Evolutionary conservation across 495 filamentous ascomycete genomes (phyloP).

Genomic region (Penicillium cinerascens): DNA sequence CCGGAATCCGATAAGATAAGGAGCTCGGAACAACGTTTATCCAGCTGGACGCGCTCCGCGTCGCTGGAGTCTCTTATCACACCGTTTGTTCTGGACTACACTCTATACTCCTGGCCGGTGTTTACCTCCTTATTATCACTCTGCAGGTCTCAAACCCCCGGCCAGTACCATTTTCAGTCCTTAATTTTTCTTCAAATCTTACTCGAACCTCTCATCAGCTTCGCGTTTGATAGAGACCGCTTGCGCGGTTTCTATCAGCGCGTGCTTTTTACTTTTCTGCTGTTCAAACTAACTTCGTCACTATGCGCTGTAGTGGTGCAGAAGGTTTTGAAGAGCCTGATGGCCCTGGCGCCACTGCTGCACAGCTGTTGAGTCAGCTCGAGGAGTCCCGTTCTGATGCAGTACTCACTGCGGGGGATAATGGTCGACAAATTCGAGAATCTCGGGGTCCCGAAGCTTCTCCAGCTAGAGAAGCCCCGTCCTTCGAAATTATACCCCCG

Average conservation of each 20-base stretch:
- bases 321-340: slow-evolving; percentile 1
- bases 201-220: not conserved
- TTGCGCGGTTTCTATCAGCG: not conserved
- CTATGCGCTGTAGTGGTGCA: not conserved
- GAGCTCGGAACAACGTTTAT: not conserved
- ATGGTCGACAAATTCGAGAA: not conserved
- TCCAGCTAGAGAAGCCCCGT: not conserved
- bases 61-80: not conserved
- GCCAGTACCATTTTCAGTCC: not conserved
- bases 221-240: not conserved
- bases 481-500: slow-evolving; percentile 37
- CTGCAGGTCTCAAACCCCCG: not conserved
- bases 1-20: not conserved
- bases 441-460: not conserved
- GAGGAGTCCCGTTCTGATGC: not conserved
- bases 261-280: not conserved
- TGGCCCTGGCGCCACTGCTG: slow-evolving; percentile 18
- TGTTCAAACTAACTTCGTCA: not conserved
- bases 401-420: not conserved
- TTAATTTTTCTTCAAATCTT: not conserved
- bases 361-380: slow-evolving; percentile 18
- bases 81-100: not conserved
- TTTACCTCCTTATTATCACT: not conserved
- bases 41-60: not conserved
- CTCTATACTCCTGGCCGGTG: not conserved